These are phyloP conservation scores for Phylloporus arenicola DNA, from an alignment of 768 basidiomycete species.

Conservation along the genomic window DNA sequence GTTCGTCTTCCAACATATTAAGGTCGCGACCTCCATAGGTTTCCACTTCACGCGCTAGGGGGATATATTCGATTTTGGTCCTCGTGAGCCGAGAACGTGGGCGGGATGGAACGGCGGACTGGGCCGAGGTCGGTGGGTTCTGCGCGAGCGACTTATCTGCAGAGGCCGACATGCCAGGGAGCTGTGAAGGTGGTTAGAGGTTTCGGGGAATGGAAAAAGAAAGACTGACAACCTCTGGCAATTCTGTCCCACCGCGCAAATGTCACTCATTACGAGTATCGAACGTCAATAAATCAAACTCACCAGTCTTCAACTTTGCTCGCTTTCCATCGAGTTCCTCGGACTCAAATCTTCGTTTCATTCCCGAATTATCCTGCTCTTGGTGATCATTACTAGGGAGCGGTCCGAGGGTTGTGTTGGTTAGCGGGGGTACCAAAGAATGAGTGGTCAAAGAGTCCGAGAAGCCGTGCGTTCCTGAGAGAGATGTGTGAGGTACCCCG, in stretches of 20 bases:
- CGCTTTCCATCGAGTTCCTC: slow-evolving; percentile 67
- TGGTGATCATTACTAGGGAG: slow-evolving; percentile 26
- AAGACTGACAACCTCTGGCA: slow-evolving; percentile 44
- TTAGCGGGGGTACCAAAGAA: slow-evolving; percentile 14
- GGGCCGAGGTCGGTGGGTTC: slow-evolving; percentile 24
- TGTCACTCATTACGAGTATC: slow-evolving; percentile 23
- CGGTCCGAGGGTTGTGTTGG: slow-evolving; percentile 9
- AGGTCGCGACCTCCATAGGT: slow-evolving; percentile 81
- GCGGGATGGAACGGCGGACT: slow-evolving; percentile 31
- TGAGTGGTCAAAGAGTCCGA: slow-evolving; percentile 22
- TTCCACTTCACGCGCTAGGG: slow-evolving; percentile 68
- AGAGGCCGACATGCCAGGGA: slow-evolving; percentile 15
- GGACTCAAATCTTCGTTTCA: slow-evolving; percentile 68
- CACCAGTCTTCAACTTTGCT: slow-evolving; percentile 68
- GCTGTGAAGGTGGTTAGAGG: slow-evolving; percentile 15
- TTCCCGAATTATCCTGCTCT: slow-evolving; percentile 58
- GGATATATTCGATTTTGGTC: slow-evolving; percentile 86
- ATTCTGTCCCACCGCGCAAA: slow-evolving; percentile 37
- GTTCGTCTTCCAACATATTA: slow-evolving; percentile 58
- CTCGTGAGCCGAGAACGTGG: slow-evolving; percentile 51
- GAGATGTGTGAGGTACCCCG: slow-evolving; percentile 14
- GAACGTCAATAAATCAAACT: slow-evolving; percentile 28
- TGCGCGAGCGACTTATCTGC: slow-evolving; percentile 15
- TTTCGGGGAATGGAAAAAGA: slow-evolving; percentile 8
- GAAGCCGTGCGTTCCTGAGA: slow-evolving; percentile 22